These are phyloP conservation scores for Coniferiporia sulphurascens DNA, from an alignment of 1,284 basidiomycete genomes.

Conservation along the genomic window DNA sequence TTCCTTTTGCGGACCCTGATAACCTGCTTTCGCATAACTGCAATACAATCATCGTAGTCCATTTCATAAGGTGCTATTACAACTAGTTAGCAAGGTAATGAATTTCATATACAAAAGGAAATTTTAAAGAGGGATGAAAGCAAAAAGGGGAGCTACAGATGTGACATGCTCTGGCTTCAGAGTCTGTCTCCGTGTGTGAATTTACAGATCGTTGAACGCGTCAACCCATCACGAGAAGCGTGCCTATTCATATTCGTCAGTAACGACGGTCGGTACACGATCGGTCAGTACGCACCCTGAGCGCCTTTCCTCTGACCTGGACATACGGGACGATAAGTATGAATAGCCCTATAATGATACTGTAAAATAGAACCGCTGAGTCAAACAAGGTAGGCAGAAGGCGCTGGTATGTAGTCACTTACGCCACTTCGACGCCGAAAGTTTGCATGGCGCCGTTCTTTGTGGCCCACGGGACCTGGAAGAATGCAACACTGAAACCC, in stretches of 20 bases:
- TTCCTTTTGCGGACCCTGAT: too few relatives aligned
- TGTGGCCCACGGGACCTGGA: conserved; percentile 56
- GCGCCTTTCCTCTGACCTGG: conserved; percentile 41
- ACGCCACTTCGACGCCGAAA: conserved; percentile 56
- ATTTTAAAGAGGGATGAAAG: too few relatives aligned
- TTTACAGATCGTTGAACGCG: too few relatives aligned
- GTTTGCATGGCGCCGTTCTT: conserved; percentile 51
- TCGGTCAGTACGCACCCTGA: conserved; percentile 35
- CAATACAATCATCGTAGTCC: too few relatives aligned
- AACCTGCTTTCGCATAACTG: too few relatives aligned
- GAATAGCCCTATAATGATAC: conserved; percentile 47
- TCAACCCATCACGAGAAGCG: neutral
- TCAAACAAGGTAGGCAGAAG: neutral
- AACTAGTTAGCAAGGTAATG: too few relatives aligned
- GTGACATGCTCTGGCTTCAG: too few relatives aligned
- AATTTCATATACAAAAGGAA: too few relatives aligned
- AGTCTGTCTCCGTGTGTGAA: too few relatives aligned
- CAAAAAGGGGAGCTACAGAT: too few relatives aligned
- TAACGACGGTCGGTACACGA: too few relatives aligned
- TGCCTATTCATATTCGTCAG: neutral
- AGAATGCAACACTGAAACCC: conserved; percentile 61
- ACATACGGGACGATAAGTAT: conserved; percentile 47
- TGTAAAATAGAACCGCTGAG: conserved; percentile 17
- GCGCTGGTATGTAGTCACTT: conserved; percentile 21
- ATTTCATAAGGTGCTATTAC: too few relatives aligned